These are phyloP conservation scores for Zygnema cylindricum DNA, from an alignment of 139 green algal species.

Conservation along the genomic window DNA sequence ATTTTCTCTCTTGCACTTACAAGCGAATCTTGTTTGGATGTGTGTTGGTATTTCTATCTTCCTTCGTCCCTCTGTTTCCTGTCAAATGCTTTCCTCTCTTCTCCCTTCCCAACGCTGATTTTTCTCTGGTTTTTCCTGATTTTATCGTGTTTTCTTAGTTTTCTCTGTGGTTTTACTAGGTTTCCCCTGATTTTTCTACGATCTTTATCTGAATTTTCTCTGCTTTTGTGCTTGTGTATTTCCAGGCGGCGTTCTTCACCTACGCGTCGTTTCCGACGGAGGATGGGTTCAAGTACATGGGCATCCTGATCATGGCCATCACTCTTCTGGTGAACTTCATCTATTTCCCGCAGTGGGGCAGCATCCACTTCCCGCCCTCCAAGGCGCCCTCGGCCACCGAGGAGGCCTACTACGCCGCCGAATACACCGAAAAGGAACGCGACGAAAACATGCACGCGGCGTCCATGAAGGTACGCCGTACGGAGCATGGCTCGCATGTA, in stretches of 20 bases:
- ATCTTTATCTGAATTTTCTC: not conserved
- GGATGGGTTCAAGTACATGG: conserved; percentile 86
- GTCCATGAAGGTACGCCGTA: conserved; percentile 5
- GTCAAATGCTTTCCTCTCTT: not conserved
- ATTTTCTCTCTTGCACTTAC: not conserved
- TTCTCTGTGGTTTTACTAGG: not conserved
- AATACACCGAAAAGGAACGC: conserved; percentile 43
- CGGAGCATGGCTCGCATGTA: too few species aligned
- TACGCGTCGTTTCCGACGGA: conserved; percentile 38
- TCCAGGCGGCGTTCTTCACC: conserved; percentile 49
- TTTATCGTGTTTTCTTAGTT: not conserved
- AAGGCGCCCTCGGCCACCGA: conserved; percentile 80
- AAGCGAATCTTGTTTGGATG: not conserved
- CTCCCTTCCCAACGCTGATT: not conserved
- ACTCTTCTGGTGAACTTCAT: conserved; percentile 74
- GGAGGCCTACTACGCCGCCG: conserved; percentile 46
- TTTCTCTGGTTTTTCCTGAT: not conserved
- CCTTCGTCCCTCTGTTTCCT: not conserved
- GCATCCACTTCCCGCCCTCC: conserved; percentile 78
- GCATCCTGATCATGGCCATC: conserved; percentile 80
- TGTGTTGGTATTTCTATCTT: too few species aligned
- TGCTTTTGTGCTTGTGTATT: not conserved
- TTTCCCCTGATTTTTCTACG: not conserved
- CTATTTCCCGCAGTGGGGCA: conserved; percentile 94
- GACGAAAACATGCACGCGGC: conserved; percentile 31